phyloP scores from a whole-genome alignment of 2,329 filamentous ascomycete genomes.

The Exserohilum turcica region DNA sequence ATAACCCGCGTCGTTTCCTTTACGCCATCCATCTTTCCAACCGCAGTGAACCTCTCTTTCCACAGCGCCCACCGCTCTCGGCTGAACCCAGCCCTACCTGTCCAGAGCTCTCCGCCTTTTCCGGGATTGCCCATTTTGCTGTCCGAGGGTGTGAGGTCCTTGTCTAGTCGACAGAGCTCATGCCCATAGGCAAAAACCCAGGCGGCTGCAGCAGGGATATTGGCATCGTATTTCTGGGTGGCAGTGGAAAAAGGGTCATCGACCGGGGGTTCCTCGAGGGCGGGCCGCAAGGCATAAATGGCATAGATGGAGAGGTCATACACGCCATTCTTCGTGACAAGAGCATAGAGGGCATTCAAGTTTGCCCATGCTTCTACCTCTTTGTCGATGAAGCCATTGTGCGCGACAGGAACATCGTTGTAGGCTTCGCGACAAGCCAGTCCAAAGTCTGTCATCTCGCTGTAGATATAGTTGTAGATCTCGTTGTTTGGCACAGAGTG shows the following conservation, averaged over 20 bases:
- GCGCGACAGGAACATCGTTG: constrained; percentile 35
- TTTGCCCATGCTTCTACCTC: constrained; percentile 42
- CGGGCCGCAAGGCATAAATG: constrained; percentile 38
- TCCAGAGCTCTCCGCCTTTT: constrained; percentile 37
- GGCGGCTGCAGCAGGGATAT: constrained; percentile 36
- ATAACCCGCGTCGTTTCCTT: constrained; percentile 29
- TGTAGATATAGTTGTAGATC: constrained; percentile 28
- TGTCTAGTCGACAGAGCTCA: constrained; percentile 28
- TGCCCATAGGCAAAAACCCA: constrained; percentile 35
- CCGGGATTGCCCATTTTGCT: constrained; percentile 37
- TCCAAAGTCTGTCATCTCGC: constrained; percentile 26
- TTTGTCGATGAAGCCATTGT: constrained; percentile 19
- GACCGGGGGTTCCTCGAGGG: constrained; percentile 29
- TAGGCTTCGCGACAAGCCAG: constrained; percentile 35
- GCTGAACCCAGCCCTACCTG: constrained; percentile 36
- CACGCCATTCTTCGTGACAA: constrained; percentile 23
- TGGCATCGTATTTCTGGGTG: constrained; percentile 31
- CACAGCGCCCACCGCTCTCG: constrained; percentile 41
- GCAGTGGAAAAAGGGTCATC: constrained; percentile 26
- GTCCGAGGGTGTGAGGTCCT: constrained; percentile 37
- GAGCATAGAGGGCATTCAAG: constrained; percentile 40
- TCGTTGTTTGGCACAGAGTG: constrained; percentile 27
- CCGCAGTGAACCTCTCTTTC: constrained; percentile 37
- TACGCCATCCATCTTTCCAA: constrained; percentile 28
- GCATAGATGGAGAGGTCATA: constrained; percentile 28